Evolutionary conservation across 2,329 filamentous ascomycete genomes (phyloP).

Genomic region (Arthrinium puccinioides): DNA sequence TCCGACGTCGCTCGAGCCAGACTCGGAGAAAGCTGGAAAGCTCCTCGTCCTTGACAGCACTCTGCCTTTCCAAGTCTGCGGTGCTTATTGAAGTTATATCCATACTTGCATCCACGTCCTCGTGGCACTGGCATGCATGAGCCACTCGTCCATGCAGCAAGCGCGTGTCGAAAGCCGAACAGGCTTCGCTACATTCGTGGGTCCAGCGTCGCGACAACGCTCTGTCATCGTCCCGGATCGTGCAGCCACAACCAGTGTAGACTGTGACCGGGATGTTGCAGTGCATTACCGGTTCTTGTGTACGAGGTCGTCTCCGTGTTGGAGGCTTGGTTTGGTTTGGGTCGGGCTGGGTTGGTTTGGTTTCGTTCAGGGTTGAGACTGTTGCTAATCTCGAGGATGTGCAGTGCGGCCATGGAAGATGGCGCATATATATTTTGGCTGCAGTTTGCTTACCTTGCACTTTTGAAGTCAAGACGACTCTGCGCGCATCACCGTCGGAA

Average conservation of each 20-base stretch:
- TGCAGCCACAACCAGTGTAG: slow-evolving; percentile 1
- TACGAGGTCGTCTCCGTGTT: too few relatives aligned
- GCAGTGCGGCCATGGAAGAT: neutral
- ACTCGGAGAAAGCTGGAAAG: too few relatives aligned
- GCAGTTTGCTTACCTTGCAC: neutral
- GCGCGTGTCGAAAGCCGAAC: neutral
- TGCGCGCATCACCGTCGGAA: too few relatives aligned
- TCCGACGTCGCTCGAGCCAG: too few relatives aligned
- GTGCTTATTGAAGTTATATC: too few relatives aligned
- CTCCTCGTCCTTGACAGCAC: too few relatives aligned
- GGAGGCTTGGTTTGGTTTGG: neutral
- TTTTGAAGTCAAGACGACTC: too few relatives aligned
- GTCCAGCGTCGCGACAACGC: neutral
- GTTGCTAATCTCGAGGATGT: neutral
- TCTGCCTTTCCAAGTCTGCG: too few relatives aligned
- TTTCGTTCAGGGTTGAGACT: neutral
- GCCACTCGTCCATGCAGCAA: too few relatives aligned
- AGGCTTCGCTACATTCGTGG: neutral
- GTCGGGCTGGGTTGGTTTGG: neutral
- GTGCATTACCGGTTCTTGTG: too few relatives aligned
- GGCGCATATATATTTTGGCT: neutral
- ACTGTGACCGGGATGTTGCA: neutral
- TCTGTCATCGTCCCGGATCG: neutral
- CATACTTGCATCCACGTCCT: too few relatives aligned
- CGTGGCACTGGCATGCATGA: too few relatives aligned